Percentiles rank a stretch among this genome's conserved stretches.
These are phyloP conservation scores for Fraxinus velutina DNA, from an alignment of 305 asterid species.

Conservation along the genomic window DNA sequence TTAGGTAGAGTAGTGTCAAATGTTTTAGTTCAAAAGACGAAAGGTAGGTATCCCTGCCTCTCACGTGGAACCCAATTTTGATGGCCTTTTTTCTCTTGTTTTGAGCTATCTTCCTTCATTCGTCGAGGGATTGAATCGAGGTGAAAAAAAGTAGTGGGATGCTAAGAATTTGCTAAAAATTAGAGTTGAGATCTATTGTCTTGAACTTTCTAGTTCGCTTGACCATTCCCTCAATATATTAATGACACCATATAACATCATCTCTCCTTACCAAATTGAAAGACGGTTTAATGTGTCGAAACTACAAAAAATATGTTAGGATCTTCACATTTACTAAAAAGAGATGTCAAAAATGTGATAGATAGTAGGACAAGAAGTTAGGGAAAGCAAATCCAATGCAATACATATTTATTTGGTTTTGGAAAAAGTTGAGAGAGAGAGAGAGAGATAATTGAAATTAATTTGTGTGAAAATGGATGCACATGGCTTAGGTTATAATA, in stretches of 20 bases:
- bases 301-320: neutral
- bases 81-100: neutral
- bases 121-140: neutral
- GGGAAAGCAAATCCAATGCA: neutral
- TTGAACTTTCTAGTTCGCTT: neutral
- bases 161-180: neutral
- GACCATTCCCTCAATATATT: neutral
- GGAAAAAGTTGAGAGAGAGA: neutral
- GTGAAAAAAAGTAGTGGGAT: neutral
- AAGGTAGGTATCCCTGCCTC: conserved; percentile 1
- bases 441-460: neutral
- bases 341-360: neutral
- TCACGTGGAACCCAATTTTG: conserved; percentile 8
- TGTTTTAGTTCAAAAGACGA: neutral
- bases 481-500: conserved; percentile 1
- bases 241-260: neutral
- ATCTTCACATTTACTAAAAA: neutral
- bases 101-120: neutral
- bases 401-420: neutral
- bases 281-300: neutral
- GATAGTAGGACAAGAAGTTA: neutral
- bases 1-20: neutral
- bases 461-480: neutral
- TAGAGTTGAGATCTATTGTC: neutral
- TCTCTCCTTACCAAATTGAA: neutral